phyloP scores from a whole-genome alignment of 345 rosid species.

The Eucalyptus regnans region DNA sequence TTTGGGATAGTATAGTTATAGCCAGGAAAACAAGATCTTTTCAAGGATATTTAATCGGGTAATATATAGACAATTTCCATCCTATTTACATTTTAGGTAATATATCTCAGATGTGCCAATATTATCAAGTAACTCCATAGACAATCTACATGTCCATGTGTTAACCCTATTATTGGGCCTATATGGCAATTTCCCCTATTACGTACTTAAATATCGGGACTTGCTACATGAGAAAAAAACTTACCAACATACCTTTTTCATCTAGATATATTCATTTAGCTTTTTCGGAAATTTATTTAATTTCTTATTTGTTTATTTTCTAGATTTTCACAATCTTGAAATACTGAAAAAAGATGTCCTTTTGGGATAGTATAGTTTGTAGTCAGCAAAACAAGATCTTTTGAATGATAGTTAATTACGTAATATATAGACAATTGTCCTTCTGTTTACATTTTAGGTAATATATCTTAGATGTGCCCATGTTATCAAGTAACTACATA shows the following conservation, averaged over 20 bases:
- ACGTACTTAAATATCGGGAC: not conserved
- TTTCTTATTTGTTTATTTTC: not conserved
- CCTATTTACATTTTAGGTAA: not conserved
- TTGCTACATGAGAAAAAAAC: not conserved
- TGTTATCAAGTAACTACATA: not conserved
- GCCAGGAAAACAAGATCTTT: not conserved
- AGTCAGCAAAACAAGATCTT: not conserved
- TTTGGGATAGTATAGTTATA: not conserved
- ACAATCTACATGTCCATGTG: not conserved
- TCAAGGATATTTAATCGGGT: not conserved
- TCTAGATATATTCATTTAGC: not conserved
- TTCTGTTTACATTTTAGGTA: not conserved
- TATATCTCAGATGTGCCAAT: not conserved
- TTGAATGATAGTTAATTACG: not conserved
- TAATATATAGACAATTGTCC: not conserved
- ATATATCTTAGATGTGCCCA: not conserved
- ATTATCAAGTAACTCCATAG: not conserved
- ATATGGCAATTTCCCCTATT: not conserved
- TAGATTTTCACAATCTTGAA: not conserved
- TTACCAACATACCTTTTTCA: not conserved
- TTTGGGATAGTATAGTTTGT: not conserved
- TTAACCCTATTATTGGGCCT: not conserved
- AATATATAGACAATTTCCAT: not conserved
- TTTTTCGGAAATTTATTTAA: not conserved
- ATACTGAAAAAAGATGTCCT: not conserved